A percentile compares a stretch with the other conserved stretches of the same genome.
Conservation (phyloP, 2,329 filamentous ascomycete species). For the Phyllachora maydis region DNA sequence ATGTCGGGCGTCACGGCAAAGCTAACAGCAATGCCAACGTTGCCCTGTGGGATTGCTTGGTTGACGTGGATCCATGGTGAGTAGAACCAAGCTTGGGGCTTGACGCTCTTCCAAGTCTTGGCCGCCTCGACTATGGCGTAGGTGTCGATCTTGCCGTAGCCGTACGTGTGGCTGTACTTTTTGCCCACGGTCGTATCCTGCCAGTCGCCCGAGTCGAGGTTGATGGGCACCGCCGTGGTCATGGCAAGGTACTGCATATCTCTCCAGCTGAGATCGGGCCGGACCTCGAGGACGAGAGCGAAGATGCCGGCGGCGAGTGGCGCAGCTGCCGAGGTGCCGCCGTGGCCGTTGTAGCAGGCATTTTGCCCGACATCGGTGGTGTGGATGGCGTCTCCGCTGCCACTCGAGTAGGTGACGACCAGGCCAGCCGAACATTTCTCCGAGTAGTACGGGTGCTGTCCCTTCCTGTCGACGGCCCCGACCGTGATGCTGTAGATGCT, state of each 20-base stretch:
- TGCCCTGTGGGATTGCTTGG: constrained; percentile 66
- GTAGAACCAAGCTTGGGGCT: constrained; percentile 87
- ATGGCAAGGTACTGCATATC: constrained; percentile 86
- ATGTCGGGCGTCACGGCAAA: constrained; percentile 70
- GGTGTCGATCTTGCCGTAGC: constrained; percentile 87
- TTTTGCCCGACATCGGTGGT: constrained; percentile 85
- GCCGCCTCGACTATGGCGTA: constrained; percentile 70
- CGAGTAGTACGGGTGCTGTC: constrained; percentile 85
- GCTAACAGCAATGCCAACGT: constrained; percentile 55
- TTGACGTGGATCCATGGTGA: constrained; percentile 89
- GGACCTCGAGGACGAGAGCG: constrained; percentile 65
- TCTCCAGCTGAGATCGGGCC: constrained; percentile 79
- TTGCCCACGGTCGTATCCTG: constrained; percentile 62
- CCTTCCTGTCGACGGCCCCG: constrained; percentile 73
- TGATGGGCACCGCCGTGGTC: constrained; percentile 63
- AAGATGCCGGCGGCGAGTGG: constrained; percentile 85
- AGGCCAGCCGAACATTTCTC: constrained; percentile 90
- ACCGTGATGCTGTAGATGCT: constrained; percentile 98
- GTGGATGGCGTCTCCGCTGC: constrained; percentile 73
- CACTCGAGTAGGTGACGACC: constrained; percentile 92
- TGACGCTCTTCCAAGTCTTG: constrained; percentile 70
- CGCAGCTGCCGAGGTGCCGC: constrained; percentile 87
- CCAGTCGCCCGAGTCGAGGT: constrained; percentile 55
- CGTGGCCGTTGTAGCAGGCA: constrained; percentile 62
- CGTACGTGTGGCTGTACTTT: constrained; percentile 84